These are phyloP conservation scores for Mycena venus DNA, from an alignment of 768 basidiomycete genomes.

Conservation along the genomic window DNA sequence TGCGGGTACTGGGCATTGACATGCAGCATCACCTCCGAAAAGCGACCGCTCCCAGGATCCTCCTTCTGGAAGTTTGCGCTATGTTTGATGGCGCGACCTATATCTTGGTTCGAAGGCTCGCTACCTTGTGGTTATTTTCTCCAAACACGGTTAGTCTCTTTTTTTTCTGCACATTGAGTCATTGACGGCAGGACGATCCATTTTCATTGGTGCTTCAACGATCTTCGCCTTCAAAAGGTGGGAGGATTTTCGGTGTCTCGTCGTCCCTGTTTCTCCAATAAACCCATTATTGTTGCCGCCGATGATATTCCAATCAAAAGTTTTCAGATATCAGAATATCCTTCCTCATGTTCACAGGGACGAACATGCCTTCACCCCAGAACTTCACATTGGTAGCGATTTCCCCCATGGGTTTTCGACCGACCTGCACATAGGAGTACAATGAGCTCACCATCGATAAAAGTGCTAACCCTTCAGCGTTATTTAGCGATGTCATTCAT, in stretches of 20 bases:
- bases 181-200: not conserved
- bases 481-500: too few species aligned
- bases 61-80: conserved; percentile 11
- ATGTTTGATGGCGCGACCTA: conserved; percentile 3
- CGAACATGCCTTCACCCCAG: not conserved
- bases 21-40: conserved; percentile 1
- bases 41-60: conserved; percentile 9
- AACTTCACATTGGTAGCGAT: not conserved
- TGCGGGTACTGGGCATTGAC: not conserved
- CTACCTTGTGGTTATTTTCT: conserved; percentile 19
- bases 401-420: too few species aligned
- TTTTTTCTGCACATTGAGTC: not conserved
- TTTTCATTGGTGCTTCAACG: not conserved
- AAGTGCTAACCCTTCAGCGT: too few species aligned
- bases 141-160: conserved; percentile 30
- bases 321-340: not conserved
- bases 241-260: not conserved
- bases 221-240: not conserved
- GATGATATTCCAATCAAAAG: not conserved
- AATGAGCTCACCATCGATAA: too few species aligned
- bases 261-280: not conserved
- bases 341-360: not conserved
- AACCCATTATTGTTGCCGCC: not conserved
- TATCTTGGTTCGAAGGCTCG: conserved; percentile 8
- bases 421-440: too few species aligned